Percentiles rank a stretch among this genome's conserved stretches.
These are phyloP conservation scores for Colletotrichum acutatum DNA, from an alignment of 2,329 filamentous ascomycete genomes.

Conservation along the genomic window DNA sequence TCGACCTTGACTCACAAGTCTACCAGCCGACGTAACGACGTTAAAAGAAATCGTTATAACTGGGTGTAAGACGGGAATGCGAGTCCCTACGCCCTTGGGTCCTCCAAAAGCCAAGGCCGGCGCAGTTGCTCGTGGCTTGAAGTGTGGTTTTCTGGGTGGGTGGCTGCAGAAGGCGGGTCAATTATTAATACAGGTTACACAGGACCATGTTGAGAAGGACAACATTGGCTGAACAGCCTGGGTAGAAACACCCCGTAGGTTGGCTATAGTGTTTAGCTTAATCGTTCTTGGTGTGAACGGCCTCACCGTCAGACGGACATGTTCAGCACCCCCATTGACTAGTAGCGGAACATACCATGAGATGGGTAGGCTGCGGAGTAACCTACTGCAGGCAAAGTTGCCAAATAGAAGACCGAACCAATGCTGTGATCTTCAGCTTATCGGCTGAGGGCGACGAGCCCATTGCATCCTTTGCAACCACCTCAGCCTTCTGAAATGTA, in stretches of 20 bases:
- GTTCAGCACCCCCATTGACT: constrained; percentile 5
- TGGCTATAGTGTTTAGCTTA: not conserved
- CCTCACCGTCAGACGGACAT: constrained; percentile 29
- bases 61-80: not conserved
- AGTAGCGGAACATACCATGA: constrained; percentile 11
- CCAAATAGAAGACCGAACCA: constrained; percentile 6
- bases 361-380: not conserved
- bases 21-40: not conserved
- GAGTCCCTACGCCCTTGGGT: constrained; percentile 10
- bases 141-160: not conserved
- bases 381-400: not conserved
- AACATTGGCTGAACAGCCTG: not conserved
- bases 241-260: not conserved
- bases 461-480: not conserved
- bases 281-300: not conserved
- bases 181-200: constrained; percentile 24
- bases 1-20: not conserved
- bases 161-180: constrained; percentile 18
- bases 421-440: constrained; percentile 1
- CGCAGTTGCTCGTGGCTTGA: not conserved
- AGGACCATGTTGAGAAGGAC: not conserved
- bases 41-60: not conserved
- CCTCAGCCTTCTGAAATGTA: not conserved
- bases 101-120: not conserved
- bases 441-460: not conserved